Percentiles rank a stretch among this genome's conserved stretches.
phyloP scores from a whole-genome alignment of 306 rosid genomes.

The Lathyrus oleraceus region DNA sequence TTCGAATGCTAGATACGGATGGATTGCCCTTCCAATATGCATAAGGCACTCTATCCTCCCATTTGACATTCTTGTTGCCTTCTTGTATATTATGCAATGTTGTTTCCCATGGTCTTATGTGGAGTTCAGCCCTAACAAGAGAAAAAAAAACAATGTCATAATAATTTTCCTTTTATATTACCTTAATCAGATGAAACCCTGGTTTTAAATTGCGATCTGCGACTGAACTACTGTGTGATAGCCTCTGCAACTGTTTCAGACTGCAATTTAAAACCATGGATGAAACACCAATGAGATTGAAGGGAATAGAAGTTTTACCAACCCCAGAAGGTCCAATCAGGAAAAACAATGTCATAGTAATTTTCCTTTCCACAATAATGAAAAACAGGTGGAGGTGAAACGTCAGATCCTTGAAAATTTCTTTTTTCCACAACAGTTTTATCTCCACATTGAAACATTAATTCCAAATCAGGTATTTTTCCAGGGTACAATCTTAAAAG shows the following conservation, averaged over 20 bases:
- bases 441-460: slow-evolving; percentile 54
- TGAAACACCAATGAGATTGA: too few species aligned
- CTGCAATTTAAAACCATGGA: too few species aligned
- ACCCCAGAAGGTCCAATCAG: slow-evolving; percentile 68
- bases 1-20: slow-evolving; percentile 2
- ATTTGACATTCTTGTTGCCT: slow-evolving; percentile 40
- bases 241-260: too few species aligned
- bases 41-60: slow-evolving; percentile 53
- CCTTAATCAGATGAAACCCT: background rate
- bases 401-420: background rate
- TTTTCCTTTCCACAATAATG: slow-evolving; percentile 47
- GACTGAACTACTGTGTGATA: too few species aligned
- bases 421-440: slow-evolving; percentile 27
- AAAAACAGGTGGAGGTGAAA: slow-evolving; percentile 48
- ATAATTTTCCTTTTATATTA: background rate
- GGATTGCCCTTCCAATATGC: slow-evolving; percentile 65
- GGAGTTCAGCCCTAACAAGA: slow-evolving; percentile 43
- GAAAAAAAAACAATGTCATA: background rate
- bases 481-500: slow-evolving; percentile 55
- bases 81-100: slow-evolving; percentile 30
- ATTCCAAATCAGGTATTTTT: slow-evolving; percentile 50
- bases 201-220: too few species aligned
- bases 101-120: slow-evolving; percentile 50
- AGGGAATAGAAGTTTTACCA: slow-evolving; percentile 47
- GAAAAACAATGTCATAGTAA: slow-evolving; percentile 49